Conservation (phyloP, 129 eudicot species). For the Mikania micrantha region DNA sequence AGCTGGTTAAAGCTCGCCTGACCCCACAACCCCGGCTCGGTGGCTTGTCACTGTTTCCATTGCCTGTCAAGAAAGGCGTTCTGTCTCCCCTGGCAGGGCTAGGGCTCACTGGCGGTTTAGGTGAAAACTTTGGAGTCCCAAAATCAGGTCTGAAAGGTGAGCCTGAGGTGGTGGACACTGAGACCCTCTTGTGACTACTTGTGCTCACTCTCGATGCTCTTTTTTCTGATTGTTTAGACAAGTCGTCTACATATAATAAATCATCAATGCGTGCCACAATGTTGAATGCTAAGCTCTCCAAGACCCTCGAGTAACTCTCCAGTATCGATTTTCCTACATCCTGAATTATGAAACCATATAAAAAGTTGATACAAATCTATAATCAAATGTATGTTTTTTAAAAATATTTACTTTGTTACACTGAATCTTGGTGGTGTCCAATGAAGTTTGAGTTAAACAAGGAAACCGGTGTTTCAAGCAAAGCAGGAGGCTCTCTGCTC, state of each 20-base stretch:
- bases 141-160: conserved; percentile 63
- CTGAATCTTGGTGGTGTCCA: conserved; percentile 89
- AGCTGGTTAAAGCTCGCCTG: conserved; percentile 65
- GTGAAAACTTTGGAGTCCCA: conserved; percentile 65
- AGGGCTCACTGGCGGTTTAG: conserved; percentile 52
- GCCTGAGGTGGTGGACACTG: conserved; percentile 39
- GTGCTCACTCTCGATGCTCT: conserved; percentile 41
- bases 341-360: conserved; percentile 29
- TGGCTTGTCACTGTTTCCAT: conserved; percentile 40
- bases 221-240: conserved; percentile 63
- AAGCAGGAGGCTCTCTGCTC: conserved; percentile 85
- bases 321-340: conserved; percentile 86
- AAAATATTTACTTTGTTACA: conserved; percentile 62
- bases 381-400: too few relatives aligned
- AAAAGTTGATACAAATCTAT: not conserved
- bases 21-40: conserved; percentile 82
- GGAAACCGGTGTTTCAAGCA: conserved; percentile 90
- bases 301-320: conserved; percentile 90
- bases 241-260: conserved; percentile 74
- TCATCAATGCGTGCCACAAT: conserved; percentile 89
- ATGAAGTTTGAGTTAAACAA: conserved; percentile 75
- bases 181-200: conserved; percentile 56
- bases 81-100: conserved; percentile 74
- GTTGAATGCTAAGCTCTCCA: conserved; percentile 84
- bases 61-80: conserved; percentile 52